Conservation (phyloP, 75 land plant species). For the Sequoiadendron giganteum region DNA sequence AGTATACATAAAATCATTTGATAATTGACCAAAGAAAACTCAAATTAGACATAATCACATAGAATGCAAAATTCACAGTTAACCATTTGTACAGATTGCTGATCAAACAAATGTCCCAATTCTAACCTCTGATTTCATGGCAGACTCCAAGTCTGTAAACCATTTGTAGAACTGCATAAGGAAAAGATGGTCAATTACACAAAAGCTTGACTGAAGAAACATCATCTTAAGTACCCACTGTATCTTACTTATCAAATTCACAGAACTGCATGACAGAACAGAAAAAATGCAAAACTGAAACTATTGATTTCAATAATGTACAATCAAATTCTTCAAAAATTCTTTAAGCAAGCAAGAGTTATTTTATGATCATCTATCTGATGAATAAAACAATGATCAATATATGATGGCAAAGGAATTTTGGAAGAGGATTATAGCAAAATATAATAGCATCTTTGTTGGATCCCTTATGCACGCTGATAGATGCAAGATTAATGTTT, state of each 20-base stretch:
- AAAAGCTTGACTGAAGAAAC: slow-evolving; percentile 1
- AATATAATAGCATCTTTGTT: not conserved
- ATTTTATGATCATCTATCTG: not conserved
- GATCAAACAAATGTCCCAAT: not conserved
- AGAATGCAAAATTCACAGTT: not conserved
- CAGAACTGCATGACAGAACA: not conserved
- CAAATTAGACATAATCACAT: not conserved
- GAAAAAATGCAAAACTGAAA: slow-evolving; percentile 1
- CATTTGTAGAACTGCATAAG: slow-evolving; percentile 89
- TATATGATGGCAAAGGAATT: not conserved
- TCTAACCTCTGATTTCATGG: slow-evolving; percentile 92
- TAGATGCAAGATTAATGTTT: not conserved
- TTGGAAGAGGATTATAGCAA: not conserved
- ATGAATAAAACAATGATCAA: not conserved
- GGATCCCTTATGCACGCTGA: not conserved
- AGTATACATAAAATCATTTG: not conserved
- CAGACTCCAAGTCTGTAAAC: slow-evolving; percentile 92
- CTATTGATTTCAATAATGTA: not conserved
- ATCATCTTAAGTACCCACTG: not conserved
- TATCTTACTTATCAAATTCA: not conserved
- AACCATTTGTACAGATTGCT: not conserved
- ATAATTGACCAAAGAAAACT: not conserved
- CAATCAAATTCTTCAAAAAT: not conserved
- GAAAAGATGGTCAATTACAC: not conserved
- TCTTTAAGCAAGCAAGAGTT: not conserved